Base-by-base conservation (phyloP, 805 yeast species). In the Clavispora phyllophila region DNA sequence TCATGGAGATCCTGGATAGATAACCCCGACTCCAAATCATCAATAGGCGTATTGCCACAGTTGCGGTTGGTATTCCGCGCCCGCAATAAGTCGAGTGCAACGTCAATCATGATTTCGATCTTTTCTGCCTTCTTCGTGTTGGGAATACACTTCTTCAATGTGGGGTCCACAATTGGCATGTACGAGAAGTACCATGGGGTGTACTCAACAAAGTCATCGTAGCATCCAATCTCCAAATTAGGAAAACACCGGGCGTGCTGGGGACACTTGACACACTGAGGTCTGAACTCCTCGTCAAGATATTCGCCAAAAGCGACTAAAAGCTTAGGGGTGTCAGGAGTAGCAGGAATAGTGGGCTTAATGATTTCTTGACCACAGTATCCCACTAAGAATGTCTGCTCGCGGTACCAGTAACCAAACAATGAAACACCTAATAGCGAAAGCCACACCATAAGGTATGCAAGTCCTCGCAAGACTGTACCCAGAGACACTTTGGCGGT, bases 261-360 rank as follows among this genome's bases (percentile, higher is more conserved):
- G 2, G 98, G 97, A 58, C 98, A 91, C 20, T 76, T 76, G 4
- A 76, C 64, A 65, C 99, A 91, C 0, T 51, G 36, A 2, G 95
- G 95, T 38, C 73, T 73, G 39, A 73, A 58, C 32, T 62, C 54
- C 0, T 56, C 44, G 38, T 75, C 76, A 43, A 84, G 60, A 43
- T 66, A 62, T 0, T 61, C 53, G 32, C 84, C 86, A 9, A 72
- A 28, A 9, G 51, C 38, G 3, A 60, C 50, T 22, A 78, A 45
- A 36, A 60, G 54, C 0, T 61, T 54, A 24, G 64, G 62, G 5
- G 58, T 51, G 5, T 59, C 54, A 3, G 53, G 49, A 20, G 56
- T 42, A 12, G 49, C 37, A 1, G 68, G 66, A 39, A 76, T 62
- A 5, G 75, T 68, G 15, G 73, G 71, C 37, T 64, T 62, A 47